These are phyloP conservation scores for Colletotrichum theobromicola DNA, from an alignment of 2,329 filamentous ascomycete species.

Conservation along the genomic window DNA sequence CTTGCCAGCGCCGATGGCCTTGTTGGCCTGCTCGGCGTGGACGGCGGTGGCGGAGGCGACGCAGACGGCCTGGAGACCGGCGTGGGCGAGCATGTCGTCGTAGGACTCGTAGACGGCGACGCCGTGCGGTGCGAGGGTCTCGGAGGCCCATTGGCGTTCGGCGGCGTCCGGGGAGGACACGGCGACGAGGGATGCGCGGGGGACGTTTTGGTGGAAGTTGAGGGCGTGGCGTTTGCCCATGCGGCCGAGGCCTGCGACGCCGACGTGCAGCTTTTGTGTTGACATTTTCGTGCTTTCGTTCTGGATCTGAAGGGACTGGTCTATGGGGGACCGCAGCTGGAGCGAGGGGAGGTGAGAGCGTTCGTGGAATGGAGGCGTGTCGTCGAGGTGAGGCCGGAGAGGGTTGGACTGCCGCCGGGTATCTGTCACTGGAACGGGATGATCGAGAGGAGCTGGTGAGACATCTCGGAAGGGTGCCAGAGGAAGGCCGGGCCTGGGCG, in stretches of 20 bases:
- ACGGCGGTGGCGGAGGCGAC: conserved; percentile 52
- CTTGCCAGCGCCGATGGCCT: conserved; percentile 57
- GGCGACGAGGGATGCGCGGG: conserved; percentile 53
- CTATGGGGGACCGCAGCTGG: not conserved
- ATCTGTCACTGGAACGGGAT: not conserved
- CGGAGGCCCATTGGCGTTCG: conserved; percentile 49
- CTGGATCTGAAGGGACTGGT: not conserved
- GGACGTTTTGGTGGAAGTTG: conserved; percentile 49
- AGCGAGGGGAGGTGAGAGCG: not conserved
- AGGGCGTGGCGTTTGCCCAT: conserved; percentile 59
- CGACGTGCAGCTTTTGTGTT: conserved; percentile 43
- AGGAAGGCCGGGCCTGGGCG: not conserved
- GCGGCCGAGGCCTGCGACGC: conserved; percentile 54
- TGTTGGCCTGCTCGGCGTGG: conserved; percentile 62
- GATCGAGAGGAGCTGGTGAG: not conserved
- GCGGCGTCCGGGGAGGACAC: conserved; percentile 50
- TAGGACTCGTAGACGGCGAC: conserved; percentile 50
- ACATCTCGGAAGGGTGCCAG: not conserved
- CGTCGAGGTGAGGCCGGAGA: not conserved
- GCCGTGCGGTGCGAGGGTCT: conserved; percentile 47
- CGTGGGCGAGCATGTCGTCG: conserved; percentile 48
- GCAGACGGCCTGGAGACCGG: conserved; percentile 44
- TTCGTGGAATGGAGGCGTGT: not conserved
- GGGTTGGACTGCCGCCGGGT: not conserved
- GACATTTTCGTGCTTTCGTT: conserved; percentile 7